These are phyloP conservation scores for Fraxinus greggii DNA, from an alignment of 305 asterid genomes.

Conservation along the genomic window DNA sequence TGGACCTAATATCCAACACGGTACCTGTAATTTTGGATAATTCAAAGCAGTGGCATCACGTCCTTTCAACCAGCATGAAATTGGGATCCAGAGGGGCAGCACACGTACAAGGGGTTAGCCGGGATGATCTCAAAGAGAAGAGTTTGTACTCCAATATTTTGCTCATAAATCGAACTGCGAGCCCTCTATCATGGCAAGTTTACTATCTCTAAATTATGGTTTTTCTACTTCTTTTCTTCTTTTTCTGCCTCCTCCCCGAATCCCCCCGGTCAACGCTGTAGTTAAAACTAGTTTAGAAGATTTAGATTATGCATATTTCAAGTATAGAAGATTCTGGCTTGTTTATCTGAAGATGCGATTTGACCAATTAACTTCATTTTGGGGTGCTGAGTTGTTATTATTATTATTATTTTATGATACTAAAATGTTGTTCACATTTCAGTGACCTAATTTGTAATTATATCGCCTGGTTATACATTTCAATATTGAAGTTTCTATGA, in stretches of 20 bases:
- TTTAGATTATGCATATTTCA: not conserved
- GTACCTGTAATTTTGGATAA: constrained; percentile 89
- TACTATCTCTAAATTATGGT: constrained; percentile 7
- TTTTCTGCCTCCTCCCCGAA: not conserved
- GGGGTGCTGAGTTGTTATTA: not conserved
- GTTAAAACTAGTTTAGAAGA: not conserved
- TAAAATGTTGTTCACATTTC: constrained; percentile 1
- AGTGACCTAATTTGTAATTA: constrained; percentile 11
- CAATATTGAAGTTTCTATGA: constrained; percentile 21
- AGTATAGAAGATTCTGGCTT: not conserved
- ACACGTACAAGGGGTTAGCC: constrained; percentile 71
- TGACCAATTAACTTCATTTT: constrained; percentile 11
- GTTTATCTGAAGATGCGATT: not conserved
- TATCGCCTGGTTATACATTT: not conserved
- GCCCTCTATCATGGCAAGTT: constrained; percentile 79
- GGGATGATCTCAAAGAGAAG: constrained; percentile 61
- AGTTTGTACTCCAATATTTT: constrained; percentile 58
- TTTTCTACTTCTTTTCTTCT: constrained; percentile 2
- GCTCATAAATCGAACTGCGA: constrained; percentile 91
- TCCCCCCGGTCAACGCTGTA: not conserved
- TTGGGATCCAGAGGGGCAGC: constrained; percentile 84
- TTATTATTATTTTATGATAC: not conserved
- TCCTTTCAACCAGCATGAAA: constrained; percentile 84
- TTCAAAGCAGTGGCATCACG: constrained; percentile 78
- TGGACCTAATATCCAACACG: constrained; percentile 65